Evolutionary conservation across 805 yeast genomes (phyloP), one percentile per base, ranked within the genome.

Genomic region (Metschnikowia anglica): DNA sequence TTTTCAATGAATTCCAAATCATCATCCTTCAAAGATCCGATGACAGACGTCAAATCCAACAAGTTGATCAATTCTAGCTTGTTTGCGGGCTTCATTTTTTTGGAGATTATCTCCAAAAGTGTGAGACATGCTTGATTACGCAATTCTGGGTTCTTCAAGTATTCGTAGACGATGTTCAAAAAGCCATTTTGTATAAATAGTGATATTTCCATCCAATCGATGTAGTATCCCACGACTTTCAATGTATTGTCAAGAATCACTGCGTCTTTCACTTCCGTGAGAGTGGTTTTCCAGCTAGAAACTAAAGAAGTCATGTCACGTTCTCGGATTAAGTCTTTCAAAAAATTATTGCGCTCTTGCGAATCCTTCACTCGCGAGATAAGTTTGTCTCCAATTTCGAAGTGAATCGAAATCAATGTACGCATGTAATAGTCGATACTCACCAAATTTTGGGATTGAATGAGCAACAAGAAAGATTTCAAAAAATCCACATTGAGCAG

Each of bases 311-410:
- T 67, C 82, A 91, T 83, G 60, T 89, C 97, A 38, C 79, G 74
- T 10, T 73, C 72, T 62, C 99, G 77, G 52, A 93, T 83, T 19
- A 78, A 72, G 63, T 93, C 99, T 59, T 93, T 93, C 47, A 93
- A 70, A 33, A 69, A 64, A 52, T 77, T 83, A 61, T 85, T 87
- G 55, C 87, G 77, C 34, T 81, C 82, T 34, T 77, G 77, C 12
- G 74, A 62, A 18, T 77, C 77, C 51, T 79, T 79, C 15, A 84
- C 79, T 54, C 95, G 78, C 24, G 81, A 66, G 50, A 89, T 85
- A 52, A 90, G 76, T 59, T 86, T 93, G 61, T 93, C 99, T 25
- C 96, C 99, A 53, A 93, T 88, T 64, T 90, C 97, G 21, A 83
- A 82, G 61, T 93, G 97, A 47, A 93, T 80, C 23, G 85, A 78